Base-by-base conservation (phyloP, 2,329 filamentous ascomycete species). In the Seiridium cupressi region DNA sequence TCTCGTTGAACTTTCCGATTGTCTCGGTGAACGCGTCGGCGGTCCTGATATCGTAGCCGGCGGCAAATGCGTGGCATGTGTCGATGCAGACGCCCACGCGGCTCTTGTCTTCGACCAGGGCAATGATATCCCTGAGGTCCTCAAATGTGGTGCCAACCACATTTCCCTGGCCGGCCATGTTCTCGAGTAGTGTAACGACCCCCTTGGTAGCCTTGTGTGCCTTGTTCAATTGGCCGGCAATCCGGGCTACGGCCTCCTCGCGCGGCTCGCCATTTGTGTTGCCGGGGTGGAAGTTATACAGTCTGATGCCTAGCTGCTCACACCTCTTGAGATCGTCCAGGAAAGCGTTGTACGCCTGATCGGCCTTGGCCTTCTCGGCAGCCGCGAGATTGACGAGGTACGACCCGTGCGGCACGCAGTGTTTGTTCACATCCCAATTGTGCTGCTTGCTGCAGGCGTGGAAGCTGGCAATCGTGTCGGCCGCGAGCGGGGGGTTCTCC, bases 201-300 rank as follows among this genome's bases (percentile, higher is more conserved):
- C 81, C 83, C 46, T 81, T 83, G 0, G 91, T 96, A 60, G 89
- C 91, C 58, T 83, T 81, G 70, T 98, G 92, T 0, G 93, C 90
- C 61, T 84, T 84, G 72, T 97, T 97, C 55, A 99, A 82, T 68
- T 93, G 90, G 47, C 82, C 79, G 1, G 95, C 93, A 55, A 99
- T 91, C 44, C 95, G 87, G 11, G 77, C 80, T 60, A 96, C 89
- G 3, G 93, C 93, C 26, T 86, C 88, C 0, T 82, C 78, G 42
- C 89, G 85, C 3, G 84, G 81, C 40, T 84, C 84, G 51, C 89
- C 87, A 60, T 89, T 90, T 1, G 89, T 89, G 60, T 89, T 93
- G 26, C 95, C 95, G 0, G 95, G 95, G 72, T 99, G 95, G 78
- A 99, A 98, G 76, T 99, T 99, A 80, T 98, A 99, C n/a, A 97